Evolutionary conservation across 2,329 filamentous ascomycete species (phyloP), one percentile per base, ranked within the genome.

Genomic region (Claviceps paspali): DNA sequence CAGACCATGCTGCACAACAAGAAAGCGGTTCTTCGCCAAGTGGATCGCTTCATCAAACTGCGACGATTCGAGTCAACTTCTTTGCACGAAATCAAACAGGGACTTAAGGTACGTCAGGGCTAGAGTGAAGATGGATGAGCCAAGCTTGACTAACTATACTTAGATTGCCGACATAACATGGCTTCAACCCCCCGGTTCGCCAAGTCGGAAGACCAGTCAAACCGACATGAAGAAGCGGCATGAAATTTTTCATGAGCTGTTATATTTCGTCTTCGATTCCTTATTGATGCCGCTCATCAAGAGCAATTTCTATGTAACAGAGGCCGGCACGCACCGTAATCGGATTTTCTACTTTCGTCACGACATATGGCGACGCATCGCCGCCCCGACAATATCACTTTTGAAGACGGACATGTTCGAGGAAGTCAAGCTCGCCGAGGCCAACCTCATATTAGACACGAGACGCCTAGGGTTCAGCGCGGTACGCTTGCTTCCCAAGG

Each of bases 201-300:
- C 53, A 11, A 55, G 53, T 2, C 50, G 55, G 8, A 87, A 79
- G 38, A 63, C 81, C 35, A 81, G 81, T 41, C 64, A 67, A 41
- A 77, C 79, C 0, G 88, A 96, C 51, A 64, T 72, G 22, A 60
- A 62, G 6, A 96, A 95, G 56, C 77, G 87, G 9, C 64, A 62
- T 19, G 82, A 95, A 50, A 67, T 96, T 0, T 73, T 95, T 34
- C 60, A 76, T 37, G 91, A 98, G 54, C 77, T 96, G 40, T 50
- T 96, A 6, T 96, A 95, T 60, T 98, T 87, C 53, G 46, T 93
- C 4, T 91, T 98, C 49, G 91, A 98, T 56, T 95, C 87, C 0
- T 67, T 95, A 17, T 53, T 98, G 39, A 82, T 96, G 48, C 88
- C 91, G 8, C 67, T 98, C 6, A 71, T 96, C 33, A 76, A 83